A percentile compares a stretch with the other conserved stretches of the same genome.
Conservation (phyloP, 2,329 filamentous ascomycete genomes). For the Verticillium dahliae region DNA sequence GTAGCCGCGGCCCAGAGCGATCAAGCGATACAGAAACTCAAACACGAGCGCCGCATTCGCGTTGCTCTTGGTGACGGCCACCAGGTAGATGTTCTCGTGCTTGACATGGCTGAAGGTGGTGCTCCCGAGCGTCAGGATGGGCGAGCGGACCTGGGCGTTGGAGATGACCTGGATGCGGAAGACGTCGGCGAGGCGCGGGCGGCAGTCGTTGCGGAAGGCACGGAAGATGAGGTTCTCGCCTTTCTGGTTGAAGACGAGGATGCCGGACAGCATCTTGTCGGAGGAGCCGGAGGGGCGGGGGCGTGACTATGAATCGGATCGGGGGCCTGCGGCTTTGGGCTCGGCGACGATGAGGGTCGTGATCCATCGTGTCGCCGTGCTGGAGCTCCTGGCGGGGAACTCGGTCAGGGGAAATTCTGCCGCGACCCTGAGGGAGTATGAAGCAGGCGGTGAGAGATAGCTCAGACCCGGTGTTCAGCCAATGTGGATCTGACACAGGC, state of each 20-base stretch:
- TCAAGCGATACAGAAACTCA: conserved; percentile 91
- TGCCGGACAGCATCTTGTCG: conserved; percentile 81
- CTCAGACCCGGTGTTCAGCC: background rate
- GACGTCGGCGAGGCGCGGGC: conserved; percentile 93
- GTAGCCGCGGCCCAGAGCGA: conserved; percentile 86
- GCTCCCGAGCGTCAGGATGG: conserved; percentile 92
- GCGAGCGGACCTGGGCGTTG: conserved; percentile 94
- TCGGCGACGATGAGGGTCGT: background rate
- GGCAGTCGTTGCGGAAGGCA: conserved; percentile 96
- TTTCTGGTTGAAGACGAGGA: conserved; percentile 98
- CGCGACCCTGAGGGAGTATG: background rate
- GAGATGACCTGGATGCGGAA: conserved; percentile 99
- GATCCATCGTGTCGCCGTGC: background rate
- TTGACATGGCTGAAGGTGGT: conserved; percentile 99
- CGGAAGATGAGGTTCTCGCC: conserved; percentile 99
- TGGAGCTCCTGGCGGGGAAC: conserved; percentile 5
- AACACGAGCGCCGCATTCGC: conserved; percentile 97
- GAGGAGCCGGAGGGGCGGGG: background rate
- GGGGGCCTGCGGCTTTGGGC: too few relatives aligned
- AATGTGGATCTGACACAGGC: background rate
- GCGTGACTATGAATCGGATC: background rate
- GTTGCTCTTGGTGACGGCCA: conserved; percentile 97
- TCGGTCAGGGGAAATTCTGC: conserved; percentile 10
- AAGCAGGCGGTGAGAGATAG: conserved; percentile 4
- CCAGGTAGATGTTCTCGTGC: conserved; percentile 97